These are phyloP conservation scores for Moesziomyces sp. DNA, from an alignment of 1,284 basidiomycete genomes.

Conservation along the genomic window DNA sequence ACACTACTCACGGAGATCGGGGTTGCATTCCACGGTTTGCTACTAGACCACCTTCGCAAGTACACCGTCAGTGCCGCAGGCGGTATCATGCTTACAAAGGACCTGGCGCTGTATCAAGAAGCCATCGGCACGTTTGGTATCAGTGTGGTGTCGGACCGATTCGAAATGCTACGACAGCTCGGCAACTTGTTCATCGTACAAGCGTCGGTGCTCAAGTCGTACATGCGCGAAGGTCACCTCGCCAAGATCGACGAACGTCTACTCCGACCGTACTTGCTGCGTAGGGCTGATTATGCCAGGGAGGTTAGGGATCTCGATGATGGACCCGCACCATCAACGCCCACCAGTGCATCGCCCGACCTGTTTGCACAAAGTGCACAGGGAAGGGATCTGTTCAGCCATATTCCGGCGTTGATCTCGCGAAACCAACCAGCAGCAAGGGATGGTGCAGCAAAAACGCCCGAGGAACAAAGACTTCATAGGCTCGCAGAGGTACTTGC, in stretches of 20 bases:
- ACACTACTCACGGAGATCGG: conserved; percentile 92
- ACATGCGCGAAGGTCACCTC: conserved; percentile 66
- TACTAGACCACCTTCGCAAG: conserved; percentile 94
- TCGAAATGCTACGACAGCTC: conserved; percentile 97
- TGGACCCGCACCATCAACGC: conserved; percentile 9
- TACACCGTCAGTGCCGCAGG: conserved; percentile 96
- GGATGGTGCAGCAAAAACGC: conserved; percentile 6
- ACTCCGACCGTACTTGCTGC: conserved; percentile 88
- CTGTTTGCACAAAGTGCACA: conserved; percentile 6
- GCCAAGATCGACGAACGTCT: conserved; percentile 88
- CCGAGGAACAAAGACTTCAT: conserved; percentile 27
- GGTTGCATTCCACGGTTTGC: conserved; percentile 88
- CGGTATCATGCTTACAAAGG: conserved; percentile 97
- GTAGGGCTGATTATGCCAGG: conserved; percentile 80
- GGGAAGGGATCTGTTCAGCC: conserved; percentile 32
- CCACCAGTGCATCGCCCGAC: conserved; percentile 17
- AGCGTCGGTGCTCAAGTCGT: conserved; percentile 63
- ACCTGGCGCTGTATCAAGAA: conserved; percentile 97
- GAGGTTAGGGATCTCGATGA: conserved; percentile 62
- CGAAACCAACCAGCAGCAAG: neutral
- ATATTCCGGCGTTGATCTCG: conserved; percentile 28
- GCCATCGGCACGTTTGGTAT: conserved; percentile 83
- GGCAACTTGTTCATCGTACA: conserved; percentile 83
- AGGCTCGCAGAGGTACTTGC: conserved; percentile 34
- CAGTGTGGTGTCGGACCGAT: conserved; percentile 87